phyloP scores from a whole-genome alignment of 495 filamentous ascomycete species.

The Penicillium herquei region DNA sequence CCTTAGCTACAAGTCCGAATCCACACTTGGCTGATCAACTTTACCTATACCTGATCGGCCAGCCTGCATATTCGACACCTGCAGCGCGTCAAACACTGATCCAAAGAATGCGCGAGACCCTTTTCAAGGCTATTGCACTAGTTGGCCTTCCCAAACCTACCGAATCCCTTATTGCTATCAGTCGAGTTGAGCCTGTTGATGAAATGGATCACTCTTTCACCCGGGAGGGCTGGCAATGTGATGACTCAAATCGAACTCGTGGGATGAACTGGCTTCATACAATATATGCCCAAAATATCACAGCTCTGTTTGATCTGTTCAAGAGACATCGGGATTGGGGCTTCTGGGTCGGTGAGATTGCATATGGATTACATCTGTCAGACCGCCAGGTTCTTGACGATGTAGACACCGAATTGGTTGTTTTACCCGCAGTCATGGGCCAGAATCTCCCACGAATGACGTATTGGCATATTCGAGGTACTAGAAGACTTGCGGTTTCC shows the following conservation, averaged over 20 bases:
- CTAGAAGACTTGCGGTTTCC: constrained; percentile 42
- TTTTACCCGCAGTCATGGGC: constrained; percentile 50
- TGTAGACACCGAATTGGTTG: constrained; percentile 49
- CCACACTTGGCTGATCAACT: constrained; percentile 35
- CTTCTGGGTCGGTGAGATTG: constrained; percentile 32
- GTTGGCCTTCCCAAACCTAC: constrained; percentile 42
- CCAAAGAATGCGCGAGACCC: constrained; percentile 39
- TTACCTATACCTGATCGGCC: constrained; percentile 40
- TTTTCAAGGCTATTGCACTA: constrained; percentile 41
- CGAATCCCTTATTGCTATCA: constrained; percentile 37
- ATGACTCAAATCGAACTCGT: constrained; percentile 31
- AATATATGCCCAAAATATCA: constrained; percentile 21
- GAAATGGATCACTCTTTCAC: constrained; percentile 40
- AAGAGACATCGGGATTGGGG: constrained; percentile 12
- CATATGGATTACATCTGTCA: constrained; percentile 52
- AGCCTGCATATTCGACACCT: constrained; percentile 27
- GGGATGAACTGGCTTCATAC: constrained; percentile 37
- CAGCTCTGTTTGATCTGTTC: constrained; percentile 28
- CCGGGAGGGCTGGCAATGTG: constrained; percentile 27
- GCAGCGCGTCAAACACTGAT: constrained; percentile 33
- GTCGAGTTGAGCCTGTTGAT: constrained; percentile 31
- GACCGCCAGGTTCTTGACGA: constrained; percentile 44
- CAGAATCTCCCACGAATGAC: constrained; percentile 47
- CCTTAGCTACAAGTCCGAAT: constrained; percentile 32
- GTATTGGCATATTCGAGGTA: constrained; percentile 51